Base-by-base conservation (phyloP, 2,329 filamentous ascomycete species). In the Apiospora phragmitis region DNA sequence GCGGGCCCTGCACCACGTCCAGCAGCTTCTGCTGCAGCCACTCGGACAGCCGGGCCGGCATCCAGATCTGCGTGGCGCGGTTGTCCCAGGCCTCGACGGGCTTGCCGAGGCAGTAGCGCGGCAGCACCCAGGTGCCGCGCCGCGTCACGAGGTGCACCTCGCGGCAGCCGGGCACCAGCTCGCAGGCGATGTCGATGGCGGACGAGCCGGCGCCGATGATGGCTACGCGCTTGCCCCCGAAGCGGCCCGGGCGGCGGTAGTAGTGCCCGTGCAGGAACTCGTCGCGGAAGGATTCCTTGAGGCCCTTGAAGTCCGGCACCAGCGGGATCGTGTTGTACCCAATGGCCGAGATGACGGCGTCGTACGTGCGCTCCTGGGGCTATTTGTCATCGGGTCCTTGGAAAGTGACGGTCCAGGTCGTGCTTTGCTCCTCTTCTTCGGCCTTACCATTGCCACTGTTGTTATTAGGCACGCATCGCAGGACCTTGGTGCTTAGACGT, bases 121-220 rank as follows among this genome's bases (percentile, higher is more conserved):
- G 81, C 16, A 83, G 73, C 29, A 83, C 73, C 80, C 80, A 84
- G 0, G 78, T 79, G 47, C 81, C 82, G 35, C 80, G 77, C 12
- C 79, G 77, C 41, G 80, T 81, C 51, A 83, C 75, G 47, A 83
- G 68, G 70, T 82, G 80, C 45, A 81, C 75, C 69, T 80, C 76
- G n/a, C 73, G 75, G 21, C 79, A 79, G 1, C 76, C 75, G 1
- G 77, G 73, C 1, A 77, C 79, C 67, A 83, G 74, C 68, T 83
- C 82, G 67, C 77, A 80, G 35, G 79, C 78, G 41, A 83, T 75
- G 74, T 84, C 82, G n/a, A 81, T 77, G 4, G 81, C 81, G 6
- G 79, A 81, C 42, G 78, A 80, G 8, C 81, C 81, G 51, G 83
- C 72, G 0, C 81, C 81, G 55, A 83, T 76, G 38, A 83, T 72